Base-by-base conservation (phyloP, 2,329 filamentous ascomycete genomes). In the Aureobasidium lini region DNA sequence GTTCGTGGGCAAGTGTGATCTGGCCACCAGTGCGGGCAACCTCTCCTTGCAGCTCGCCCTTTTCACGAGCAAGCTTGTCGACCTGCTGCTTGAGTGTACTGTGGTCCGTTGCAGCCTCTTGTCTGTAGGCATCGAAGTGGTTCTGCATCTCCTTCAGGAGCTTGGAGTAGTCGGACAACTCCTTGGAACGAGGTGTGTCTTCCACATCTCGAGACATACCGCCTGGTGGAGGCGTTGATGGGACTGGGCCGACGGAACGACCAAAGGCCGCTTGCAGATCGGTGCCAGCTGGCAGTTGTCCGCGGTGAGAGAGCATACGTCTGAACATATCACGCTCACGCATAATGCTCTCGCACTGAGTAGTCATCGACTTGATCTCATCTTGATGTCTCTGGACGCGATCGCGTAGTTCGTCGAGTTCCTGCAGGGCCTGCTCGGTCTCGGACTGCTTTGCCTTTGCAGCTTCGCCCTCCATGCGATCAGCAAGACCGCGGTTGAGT, bases 241-340 rank as follows among this genome's bases (percentile, higher is more conserved):
- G 77, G 18, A 72, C 70, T 39, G 75, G 73, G 61, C 86, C 84
- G 34, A 88, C 75, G 16, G 88, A 89, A 66, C 86, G 84, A 1
- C 87, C 89, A 68, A 95, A 86, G 52, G 85, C 79, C 1, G 86
- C 86, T 15, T 82, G 81, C 43, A 87, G 77, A 62, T 91, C 87
- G 11, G 70, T 82, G 70, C 69, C 81, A 68, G 69, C 79, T 71
- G 75, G 85, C 73, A 81, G 61, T 60, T 84, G 82, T 16, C 84
- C 84, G 60, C 85, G 81, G 63, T 94, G 89, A 65, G 93, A 89
- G 32, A 96, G 82, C 78, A 97, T 92, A 56, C 92, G 90, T 23
- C 93, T 86, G 85, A 96, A 97, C 84, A 96, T 96, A 70, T 99
- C 93, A 63, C 94, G 87, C 75, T 99, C 94, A 67, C 91, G 90